Evolutionary conservation across 1,139 yeast species (phyloP).

Genomic region (Pneumocystis oryctolagi): DNA sequence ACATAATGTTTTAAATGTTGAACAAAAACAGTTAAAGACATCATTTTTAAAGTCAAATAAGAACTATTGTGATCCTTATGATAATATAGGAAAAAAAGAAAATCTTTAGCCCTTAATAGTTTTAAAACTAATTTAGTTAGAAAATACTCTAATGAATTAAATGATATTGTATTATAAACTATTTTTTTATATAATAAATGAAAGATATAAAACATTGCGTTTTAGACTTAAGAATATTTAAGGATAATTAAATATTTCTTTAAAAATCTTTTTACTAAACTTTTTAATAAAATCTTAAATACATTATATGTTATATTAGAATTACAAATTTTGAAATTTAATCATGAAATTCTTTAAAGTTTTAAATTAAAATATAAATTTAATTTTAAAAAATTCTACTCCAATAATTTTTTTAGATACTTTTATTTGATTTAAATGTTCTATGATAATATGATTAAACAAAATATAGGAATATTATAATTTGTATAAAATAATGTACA

Average conservation of each 20-base stretch:
- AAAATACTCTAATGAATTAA: not conserved
- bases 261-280: too few relatives aligned
- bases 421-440: too few relatives aligned
- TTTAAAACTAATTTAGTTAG: not conserved
- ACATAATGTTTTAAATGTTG: not conserved
- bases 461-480: not conserved
- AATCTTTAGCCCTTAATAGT: not conserved
- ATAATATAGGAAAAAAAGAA: not conserved
- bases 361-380: too few relatives aligned
- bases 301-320: too few relatives aligned
- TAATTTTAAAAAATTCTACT: too few relatives aligned
- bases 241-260: not conserved
- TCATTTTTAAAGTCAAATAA: not conserved
- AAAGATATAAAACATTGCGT: not conserved
- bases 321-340: too few relatives aligned
- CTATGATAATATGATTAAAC: too few relatives aligned
- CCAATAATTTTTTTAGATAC: too few relatives aligned
- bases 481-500: too few relatives aligned
- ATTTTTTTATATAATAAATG: not conserved
- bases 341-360: too few relatives aligned
- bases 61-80: not conserved
- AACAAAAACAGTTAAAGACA: not conserved
- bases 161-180: not conserved
- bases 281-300: too few relatives aligned
- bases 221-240: not conserved